These are phyloP conservation scores for Botrytis medusae DNA, from an alignment of 2,329 filamentous ascomycete species.

Conservation along the genomic window DNA sequence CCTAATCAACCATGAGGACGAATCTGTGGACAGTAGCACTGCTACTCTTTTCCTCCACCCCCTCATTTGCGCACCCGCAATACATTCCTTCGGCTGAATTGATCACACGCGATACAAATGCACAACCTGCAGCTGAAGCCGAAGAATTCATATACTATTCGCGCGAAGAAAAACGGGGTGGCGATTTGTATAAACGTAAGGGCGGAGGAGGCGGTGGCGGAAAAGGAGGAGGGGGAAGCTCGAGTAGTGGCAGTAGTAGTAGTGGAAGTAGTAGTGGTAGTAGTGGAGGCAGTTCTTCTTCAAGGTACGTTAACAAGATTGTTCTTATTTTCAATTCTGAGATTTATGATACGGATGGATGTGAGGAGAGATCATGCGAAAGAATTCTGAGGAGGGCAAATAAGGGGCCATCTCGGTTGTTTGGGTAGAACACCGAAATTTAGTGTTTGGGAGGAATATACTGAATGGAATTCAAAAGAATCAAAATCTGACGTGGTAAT, in stretches of 20 bases:
- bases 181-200: conserved; percentile 58
- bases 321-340: conserved; percentile 9
- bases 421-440: background rate
- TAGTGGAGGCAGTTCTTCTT: conserved; percentile 30
- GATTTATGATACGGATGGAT: background rate
- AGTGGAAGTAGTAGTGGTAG: background rate
- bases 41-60: conserved; percentile 27
- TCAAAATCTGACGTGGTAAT: conserved; percentile 12
- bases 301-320: conserved; percentile 35
- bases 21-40: conserved; percentile 25
- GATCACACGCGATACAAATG: conserved; percentile 25
- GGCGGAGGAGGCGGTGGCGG: conserved; percentile 60
- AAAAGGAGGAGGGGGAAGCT: conserved; percentile 50
- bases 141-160: conserved; percentile 14
- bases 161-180: conserved; percentile 21
- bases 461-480: background rate
- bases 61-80: conserved; percentile 31
- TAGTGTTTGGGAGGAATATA: background rate
- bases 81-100: conserved; percentile 27
- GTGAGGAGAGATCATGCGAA: background rate
- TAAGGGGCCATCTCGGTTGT: background rate
- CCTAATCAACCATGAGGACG: conserved; percentile 28
- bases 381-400: background rate
- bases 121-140: background rate
- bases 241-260: background rate